Percentiles rank a stretch among this genome's conserved stretches.
These are phyloP conservation scores for Coprinopsis marcescibilis DNA, from an alignment of 768 basidiomycete species.

Conservation along the genomic window DNA sequence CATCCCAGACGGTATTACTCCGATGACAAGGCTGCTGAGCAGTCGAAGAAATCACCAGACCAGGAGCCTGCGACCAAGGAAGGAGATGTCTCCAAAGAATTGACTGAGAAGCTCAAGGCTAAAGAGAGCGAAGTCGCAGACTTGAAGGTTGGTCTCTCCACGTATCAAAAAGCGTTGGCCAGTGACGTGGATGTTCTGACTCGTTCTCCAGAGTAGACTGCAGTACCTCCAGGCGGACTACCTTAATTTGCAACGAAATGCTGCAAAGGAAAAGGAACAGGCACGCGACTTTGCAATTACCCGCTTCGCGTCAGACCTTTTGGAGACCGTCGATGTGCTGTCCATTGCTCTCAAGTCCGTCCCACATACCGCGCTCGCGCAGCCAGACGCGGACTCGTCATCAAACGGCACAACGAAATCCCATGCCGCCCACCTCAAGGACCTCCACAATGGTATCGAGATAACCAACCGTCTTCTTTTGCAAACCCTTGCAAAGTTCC, in stretches of 20 bases:
- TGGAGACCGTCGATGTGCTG: conserved; percentile 89
- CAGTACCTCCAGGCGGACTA: conserved; percentile 94
- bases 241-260: conserved; percentile 88
- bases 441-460: conserved; percentile 82
- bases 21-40: conserved; percentile 38
- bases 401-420: conserved; percentile 45
- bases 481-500: conserved; percentile 87
- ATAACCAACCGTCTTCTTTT: conserved; percentile 88
- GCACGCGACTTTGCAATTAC: conserved; percentile 91
- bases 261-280: conserved; percentile 87
- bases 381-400: conserved; percentile 23
- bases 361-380: conserved; percentile 43
- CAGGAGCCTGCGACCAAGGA: conserved; percentile 24
- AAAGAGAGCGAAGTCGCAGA: conserved; percentile 82
- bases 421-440: conserved; percentile 52
- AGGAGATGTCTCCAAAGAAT: conserved; percentile 22
- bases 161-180: background rate
- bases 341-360: conserved; percentile 78
- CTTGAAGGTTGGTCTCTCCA: conserved; percentile 50
- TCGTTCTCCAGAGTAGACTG: conserved; percentile 62
- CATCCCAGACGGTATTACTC: conserved; percentile 50
- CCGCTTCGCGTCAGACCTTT: conserved; percentile 83
- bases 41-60: conserved; percentile 18
- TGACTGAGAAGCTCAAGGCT: conserved; percentile 60
- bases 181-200: conserved; percentile 3